phyloP scores from a whole-genome alignment of 2,329 filamentous ascomycete species.

The Curvularia lunata region DNA sequence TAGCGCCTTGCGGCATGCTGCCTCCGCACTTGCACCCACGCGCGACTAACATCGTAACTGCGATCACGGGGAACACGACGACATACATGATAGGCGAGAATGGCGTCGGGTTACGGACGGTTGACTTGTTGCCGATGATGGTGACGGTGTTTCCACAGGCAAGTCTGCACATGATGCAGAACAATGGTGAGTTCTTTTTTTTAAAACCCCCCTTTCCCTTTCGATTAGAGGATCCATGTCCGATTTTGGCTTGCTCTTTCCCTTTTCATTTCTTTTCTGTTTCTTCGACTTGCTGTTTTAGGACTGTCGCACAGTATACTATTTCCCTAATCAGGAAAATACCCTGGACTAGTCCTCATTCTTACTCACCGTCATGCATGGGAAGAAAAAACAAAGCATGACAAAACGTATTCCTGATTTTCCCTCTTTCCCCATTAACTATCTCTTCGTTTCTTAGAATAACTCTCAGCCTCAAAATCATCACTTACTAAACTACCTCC shows the following conservation, averaged over 20 bases:
- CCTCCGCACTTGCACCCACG: slow-evolving; percentile 59
- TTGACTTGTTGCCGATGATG: slow-evolving; percentile 52
- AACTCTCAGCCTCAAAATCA: neutral
- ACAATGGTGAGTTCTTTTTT: slow-evolving; percentile 51
- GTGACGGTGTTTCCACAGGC: slow-evolving; percentile 60
- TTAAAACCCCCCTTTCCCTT: neutral
- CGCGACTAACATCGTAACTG: slow-evolving; percentile 58
- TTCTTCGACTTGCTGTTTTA: too few relatives aligned
- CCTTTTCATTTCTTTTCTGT: neutral
- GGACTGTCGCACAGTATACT: too few relatives aligned
- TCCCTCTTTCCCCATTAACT: too few relatives aligned
- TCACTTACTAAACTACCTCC: too few relatives aligned
- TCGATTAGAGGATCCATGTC: too few relatives aligned
- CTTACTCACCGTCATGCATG: too few relatives aligned
- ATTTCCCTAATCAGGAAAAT: too few relatives aligned
- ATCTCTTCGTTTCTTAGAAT: too few relatives aligned
- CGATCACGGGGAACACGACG: slow-evolving; percentile 56
- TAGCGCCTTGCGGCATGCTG: slow-evolving; percentile 61
- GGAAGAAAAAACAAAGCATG: too few relatives aligned
- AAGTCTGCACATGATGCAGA: slow-evolving; percentile 59
- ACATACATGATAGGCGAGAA: slow-evolving; percentile 62
- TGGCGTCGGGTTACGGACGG: slow-evolving; percentile 53
- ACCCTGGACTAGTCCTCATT: too few relatives aligned
- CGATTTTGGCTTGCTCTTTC: neutral
- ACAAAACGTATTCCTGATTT: too few relatives aligned